Evolutionary conservation across 257 asterid genomes (phyloP).

Genomic region (Gentiana straminea): DNA sequence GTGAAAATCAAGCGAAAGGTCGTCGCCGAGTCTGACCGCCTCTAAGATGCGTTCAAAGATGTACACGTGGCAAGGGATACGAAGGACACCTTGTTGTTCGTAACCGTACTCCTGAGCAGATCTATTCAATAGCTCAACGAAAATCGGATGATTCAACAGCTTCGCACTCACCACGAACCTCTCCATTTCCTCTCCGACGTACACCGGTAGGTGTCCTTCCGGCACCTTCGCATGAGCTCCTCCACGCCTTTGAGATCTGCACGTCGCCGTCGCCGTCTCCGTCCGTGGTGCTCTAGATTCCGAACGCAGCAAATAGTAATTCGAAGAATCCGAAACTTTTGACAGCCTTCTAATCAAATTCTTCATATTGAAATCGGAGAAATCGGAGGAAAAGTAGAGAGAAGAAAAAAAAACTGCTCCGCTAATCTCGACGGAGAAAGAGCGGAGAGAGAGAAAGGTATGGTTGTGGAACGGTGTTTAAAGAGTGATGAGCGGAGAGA

Average conservation of each 20-base stretch:
- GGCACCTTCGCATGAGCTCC: slow-evolving; percentile 27
- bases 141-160: slow-evolving; percentile 67
- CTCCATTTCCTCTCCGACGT: slow-evolving; percentile 95
- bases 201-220: slow-evolving; percentile 80
- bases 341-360: slow-evolving; percentile 53
- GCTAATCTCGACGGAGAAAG: neutral
- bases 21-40: slow-evolving; percentile 43
- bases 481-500: slow-evolving; percentile 8
- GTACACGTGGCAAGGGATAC: slow-evolving; percentile 73
- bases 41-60: slow-evolving; percentile 80
- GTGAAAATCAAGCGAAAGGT: slow-evolving; percentile 25
- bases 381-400: neutral
- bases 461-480: slow-evolving; percentile 2
- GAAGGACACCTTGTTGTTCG: slow-evolving; percentile 70
- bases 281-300: slow-evolving; percentile 25
- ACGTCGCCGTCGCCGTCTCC: slow-evolving; percentile 14
- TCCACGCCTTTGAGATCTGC: slow-evolving; percentile 17
- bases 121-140: slow-evolving; percentile 44
- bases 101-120: slow-evolving; percentile 89
- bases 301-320: slow-evolving; percentile 38
- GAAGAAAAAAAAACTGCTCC: neutral
- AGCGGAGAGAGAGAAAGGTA: slow-evolving; percentile 1
- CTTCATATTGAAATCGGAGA: slow-evolving; percentile 33
- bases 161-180: slow-evolving; percentile 79
- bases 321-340: slow-evolving; percentile 63